phyloP scores from a whole-genome alignment of 352 stramenopile genomes.

The Phytophthora sp. region DNA sequence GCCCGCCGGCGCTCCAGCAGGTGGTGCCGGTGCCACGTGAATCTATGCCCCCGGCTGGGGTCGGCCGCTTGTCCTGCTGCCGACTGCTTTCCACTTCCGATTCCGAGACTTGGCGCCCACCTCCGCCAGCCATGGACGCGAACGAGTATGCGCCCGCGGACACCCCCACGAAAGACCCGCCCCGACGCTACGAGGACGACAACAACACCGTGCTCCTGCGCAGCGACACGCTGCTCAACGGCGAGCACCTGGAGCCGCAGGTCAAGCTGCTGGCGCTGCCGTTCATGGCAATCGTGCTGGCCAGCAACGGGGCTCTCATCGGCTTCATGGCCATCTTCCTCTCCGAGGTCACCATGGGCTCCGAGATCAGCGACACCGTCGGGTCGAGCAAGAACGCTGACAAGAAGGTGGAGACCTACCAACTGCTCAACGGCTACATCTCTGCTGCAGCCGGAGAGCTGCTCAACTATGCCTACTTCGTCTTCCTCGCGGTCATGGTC shows the following conservation, averaged over 20 bases:
- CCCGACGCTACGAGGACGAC: conserved; percentile 6
- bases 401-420: conserved; percentile 36
- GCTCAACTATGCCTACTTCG: conserved; percentile 34
- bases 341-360: conserved; percentile 36
- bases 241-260: conserved; percentile 12
- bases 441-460: conserved; percentile 26
- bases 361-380: conserved; percentile 33
- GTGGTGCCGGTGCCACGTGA: too few relatives aligned
- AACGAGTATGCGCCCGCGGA: conserved; percentile 2
- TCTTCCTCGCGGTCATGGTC: conserved; percentile 49
- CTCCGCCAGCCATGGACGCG: neutral
- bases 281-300: conserved; percentile 26
- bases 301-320: conserved; percentile 28
- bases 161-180: conserved; percentile 16
- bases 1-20: too few relatives aligned
- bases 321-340: conserved; percentile 36
- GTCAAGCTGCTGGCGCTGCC: conserved; percentile 29
- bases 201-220: conserved; percentile 8
- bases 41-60: too few relatives aligned
- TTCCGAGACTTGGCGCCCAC: neutral
- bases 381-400: conserved; percentile 41
- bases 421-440: conserved; percentile 47
- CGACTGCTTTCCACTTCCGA: too few relatives aligned
- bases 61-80: too few relatives aligned
- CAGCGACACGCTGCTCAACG: conserved; percentile 8